Conservation (phyloP, 352 stramenopile genomes). For the Phytopythium cucurbitacearum region DNA sequence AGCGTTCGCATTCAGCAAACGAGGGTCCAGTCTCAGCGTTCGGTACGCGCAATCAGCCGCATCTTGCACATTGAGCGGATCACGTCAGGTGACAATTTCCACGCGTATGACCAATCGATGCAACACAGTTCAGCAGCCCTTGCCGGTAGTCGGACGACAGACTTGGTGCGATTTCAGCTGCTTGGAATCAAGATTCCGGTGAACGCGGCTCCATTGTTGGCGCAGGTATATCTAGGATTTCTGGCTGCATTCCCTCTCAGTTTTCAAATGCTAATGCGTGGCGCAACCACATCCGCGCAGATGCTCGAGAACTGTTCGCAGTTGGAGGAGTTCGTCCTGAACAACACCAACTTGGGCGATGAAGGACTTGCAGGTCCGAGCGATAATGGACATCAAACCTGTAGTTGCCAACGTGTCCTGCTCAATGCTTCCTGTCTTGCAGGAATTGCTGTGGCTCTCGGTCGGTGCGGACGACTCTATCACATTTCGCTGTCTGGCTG, state of each 20-base stretch:
- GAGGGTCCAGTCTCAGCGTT: constrained; percentile 22
- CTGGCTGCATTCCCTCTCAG: not conserved
- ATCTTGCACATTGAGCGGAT: not conserved
- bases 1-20: constrained; percentile 32
- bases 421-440: not conserved
- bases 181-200: constrained; percentile 24
- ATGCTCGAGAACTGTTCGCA: constrained; percentile 21
- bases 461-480: constrained; percentile 30
- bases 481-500: constrained; percentile 42
- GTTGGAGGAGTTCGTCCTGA: constrained; percentile 23
- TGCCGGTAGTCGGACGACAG: constrained; percentile 22
- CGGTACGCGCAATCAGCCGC: constrained; percentile 14
- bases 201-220: constrained; percentile 15
- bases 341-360: constrained; percentile 15
- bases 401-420: not conserved
- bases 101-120: not conserved
- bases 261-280: not conserved
- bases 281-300: constrained; percentile 6
- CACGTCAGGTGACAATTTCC: not conserved
- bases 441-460: constrained; percentile 37
- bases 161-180: constrained; percentile 29
- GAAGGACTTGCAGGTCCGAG: constrained; percentile 19
- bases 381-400: not conserved
- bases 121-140: constrained; percentile 17
- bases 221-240: constrained; percentile 18